phyloP scores from a whole-genome alignment of 2,329 filamentous ascomycete species.

The Paraconiothyrium sp. region DNA sequence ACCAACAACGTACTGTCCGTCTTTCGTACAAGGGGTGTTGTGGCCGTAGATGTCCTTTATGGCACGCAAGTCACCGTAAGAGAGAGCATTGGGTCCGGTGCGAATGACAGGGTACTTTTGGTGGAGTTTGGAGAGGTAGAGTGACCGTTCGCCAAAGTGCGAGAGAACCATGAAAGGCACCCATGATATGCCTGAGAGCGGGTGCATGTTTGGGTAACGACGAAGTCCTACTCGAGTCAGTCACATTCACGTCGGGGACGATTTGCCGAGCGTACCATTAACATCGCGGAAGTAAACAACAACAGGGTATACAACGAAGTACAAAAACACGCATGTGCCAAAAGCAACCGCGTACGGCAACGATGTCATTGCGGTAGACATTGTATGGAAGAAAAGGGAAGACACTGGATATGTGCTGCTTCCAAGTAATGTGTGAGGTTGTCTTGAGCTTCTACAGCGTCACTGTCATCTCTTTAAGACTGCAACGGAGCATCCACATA shows the following conservation, averaged over 20 bases:
- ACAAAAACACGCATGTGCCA: conserved; percentile 37
- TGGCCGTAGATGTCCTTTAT: conserved; percentile 64
- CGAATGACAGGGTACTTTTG: conserved; percentile 57
- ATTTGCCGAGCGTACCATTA: conserved; percentile 45
- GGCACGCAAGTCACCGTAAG: conserved; percentile 42
- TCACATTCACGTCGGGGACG: background rate
- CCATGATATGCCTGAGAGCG: conserved; percentile 58
- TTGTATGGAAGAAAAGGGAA: conserved; percentile 31
- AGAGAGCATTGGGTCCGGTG: conserved; percentile 42
- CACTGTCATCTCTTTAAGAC: conserved; percentile 3
- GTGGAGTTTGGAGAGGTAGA: conserved; percentile 56
- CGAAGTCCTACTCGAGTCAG: conserved; percentile 50
- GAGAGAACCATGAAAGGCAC: conserved; percentile 60
- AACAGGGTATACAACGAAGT: conserved; percentile 54
- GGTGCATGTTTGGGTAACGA: conserved; percentile 59
- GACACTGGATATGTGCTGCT: background rate
- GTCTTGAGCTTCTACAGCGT: background rate
- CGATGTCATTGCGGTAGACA: conserved; percentile 26
- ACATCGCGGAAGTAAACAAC: conserved; percentile 57
- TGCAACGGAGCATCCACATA: background rate
- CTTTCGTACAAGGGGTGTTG: conserved; percentile 61
- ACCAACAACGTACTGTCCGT: conserved; percentile 57
- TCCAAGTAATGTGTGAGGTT: background rate
- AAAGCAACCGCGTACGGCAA: conserved; percentile 38
- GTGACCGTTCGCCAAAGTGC: conserved; percentile 55